Percentiles rank a stretch among this genome's conserved stretches.
These are phyloP conservation scores for Fusarium pseudocircinatum DNA, from an alignment of 2,329 filamentous ascomycete species.

Conservation along the genomic window DNA sequence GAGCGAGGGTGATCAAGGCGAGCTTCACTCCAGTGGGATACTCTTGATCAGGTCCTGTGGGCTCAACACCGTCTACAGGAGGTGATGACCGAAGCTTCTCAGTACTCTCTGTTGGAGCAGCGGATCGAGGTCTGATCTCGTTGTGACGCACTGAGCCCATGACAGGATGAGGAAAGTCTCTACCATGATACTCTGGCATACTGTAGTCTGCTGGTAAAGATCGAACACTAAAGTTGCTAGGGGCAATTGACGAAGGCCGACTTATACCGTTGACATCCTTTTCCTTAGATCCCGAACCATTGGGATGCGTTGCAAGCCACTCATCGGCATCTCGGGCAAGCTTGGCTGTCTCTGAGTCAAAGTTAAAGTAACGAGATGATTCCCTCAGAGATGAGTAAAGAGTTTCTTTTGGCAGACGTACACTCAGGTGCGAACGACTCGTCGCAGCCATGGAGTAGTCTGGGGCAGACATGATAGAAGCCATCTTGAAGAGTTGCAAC, in stretches of 20 bases:
- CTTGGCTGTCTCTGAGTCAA: conserved; percentile 37
- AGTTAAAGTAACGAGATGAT: conserved; percentile 40
- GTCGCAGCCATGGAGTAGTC: conserved; percentile 42
- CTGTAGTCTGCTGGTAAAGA: conserved; percentile 30
- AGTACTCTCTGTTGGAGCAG: conserved; percentile 37
- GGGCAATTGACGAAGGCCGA: conserved; percentile 36
- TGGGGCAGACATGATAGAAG: conserved; percentile 43
- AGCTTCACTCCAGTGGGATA: conserved; percentile 43
- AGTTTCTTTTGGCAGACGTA: conserved; percentile 39
- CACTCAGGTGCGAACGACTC: conserved; percentile 38
- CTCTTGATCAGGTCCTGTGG: conserved; percentile 11
- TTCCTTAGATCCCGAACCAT: conserved; percentile 3
- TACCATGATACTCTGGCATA: conserved; percentile 18
- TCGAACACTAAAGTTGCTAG: conserved; percentile 37
- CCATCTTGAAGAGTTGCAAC: conserved; percentile 31
- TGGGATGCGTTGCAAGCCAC: conserved; percentile 38
- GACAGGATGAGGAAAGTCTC: conserved; percentile 31
- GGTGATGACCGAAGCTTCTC: conserved; percentile 41
- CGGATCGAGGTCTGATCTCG: conserved; percentile 28
- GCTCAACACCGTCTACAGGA: neutral
- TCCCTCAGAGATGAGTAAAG: conserved; percentile 38
- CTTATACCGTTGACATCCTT: conserved; percentile 39
- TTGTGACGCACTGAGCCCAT: conserved; percentile 40
- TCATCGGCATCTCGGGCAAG: conserved; percentile 34
- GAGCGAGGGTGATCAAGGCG: conserved; percentile 49